Percentiles rank a stretch among this genome's conserved stretches.
Evolutionary conservation across 192 early-diverging fungal species (phyloP).

Genomic region (Coemansia sp.): DNA sequence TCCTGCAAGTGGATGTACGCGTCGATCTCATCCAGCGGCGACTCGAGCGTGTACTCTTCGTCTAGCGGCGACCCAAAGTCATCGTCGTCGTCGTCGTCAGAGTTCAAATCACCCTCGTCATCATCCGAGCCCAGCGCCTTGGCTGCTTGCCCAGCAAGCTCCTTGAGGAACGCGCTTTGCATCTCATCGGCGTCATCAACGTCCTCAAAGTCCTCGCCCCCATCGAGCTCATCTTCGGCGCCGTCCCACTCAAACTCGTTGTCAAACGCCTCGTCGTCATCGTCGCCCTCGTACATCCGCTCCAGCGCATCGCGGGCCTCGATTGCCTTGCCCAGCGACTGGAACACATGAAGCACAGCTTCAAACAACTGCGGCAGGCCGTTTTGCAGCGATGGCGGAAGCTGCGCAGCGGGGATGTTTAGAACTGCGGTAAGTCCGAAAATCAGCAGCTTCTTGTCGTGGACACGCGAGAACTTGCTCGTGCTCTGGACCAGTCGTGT

Average conservation of each 20-base stretch:
- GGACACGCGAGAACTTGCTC: constrained; percentile 76
- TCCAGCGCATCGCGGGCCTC: constrained; percentile 50
- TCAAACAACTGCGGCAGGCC: constrained; percentile 75
- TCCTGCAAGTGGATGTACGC: constrained; percentile 70
- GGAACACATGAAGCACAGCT: constrained; percentile 69
- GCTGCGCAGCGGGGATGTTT: constrained; percentile 62
- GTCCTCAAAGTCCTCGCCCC: constrained; percentile 56
- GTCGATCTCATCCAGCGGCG: constrained; percentile 74
- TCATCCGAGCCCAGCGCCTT: constrained; percentile 44
- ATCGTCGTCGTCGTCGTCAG: constrained; percentile 58
- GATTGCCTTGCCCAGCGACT: constrained; percentile 64
- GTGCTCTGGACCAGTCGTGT: constrained; percentile 72
- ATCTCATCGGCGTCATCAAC: constrained; percentile 64
- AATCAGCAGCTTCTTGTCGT: constrained; percentile 93
- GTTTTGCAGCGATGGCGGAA: constrained; percentile 68
- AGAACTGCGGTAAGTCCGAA: constrained; percentile 73
- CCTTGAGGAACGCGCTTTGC: constrained; percentile 60
- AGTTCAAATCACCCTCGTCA: constrained; percentile 28
- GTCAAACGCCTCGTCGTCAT: constrained; percentile 26
- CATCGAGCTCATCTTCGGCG: constrained; percentile 39
- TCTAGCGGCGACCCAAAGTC: constrained; percentile 65
- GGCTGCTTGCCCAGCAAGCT: constrained; percentile 57
- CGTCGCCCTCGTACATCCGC: constrained; percentile 40
- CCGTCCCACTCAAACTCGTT: constrained; percentile 46
- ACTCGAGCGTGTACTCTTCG: constrained; percentile 75